Base-by-base conservation (phyloP, 805 yeast species). In the Saccharomycopsis fibuligera region DNA sequence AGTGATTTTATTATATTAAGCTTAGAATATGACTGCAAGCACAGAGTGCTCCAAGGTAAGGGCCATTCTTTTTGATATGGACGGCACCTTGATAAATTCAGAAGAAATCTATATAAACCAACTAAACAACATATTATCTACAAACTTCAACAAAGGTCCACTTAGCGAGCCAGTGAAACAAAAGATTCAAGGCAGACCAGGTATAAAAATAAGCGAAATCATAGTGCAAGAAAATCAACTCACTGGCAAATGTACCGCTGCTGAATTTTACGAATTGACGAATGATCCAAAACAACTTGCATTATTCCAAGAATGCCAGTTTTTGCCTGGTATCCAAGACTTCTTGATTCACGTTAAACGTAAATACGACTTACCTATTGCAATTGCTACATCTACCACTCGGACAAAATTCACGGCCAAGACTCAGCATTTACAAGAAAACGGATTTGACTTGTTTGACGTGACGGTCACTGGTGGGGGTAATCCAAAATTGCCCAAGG, bases 181-280 rank as follows among this genome's bases (percentile, higher is more conserved):
- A 53, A 74, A 82, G 54, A 67, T 93, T 25, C 98, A 93, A 68
- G 98, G 99, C 1, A 71, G 88, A 38, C 97, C 98, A 1, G 97
- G 96, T 0, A 75, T 80, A 1, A 82, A 75, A 35, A 86, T 96
- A 5, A 72, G 81, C n/a, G 73, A 73, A 47, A 70, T 74, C 36
- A 74, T 90, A 42, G 72, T 93, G 42, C 78, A 83, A 38, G 76
- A 81, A 57, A 83, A 86, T 57, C 74, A 77, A 5, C 63, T 91
- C 41, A 84, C 86, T 2, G 69, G 73, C 47, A 50, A 53, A 12
- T 53, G 67, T 3, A 75, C 89, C 0, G 76, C 82, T 0, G 85
- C 81, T 35, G 85, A 85, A 61, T 73, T 80, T 45, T 72, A 75
- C 49, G 66, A 65, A 25, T 58, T 68, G 52, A 79, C 86, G 4